These are phyloP conservation scores for Prototheca wickerhamii DNA, from an alignment of 163 green algal genomes.

Conservation along the genomic window DNA sequence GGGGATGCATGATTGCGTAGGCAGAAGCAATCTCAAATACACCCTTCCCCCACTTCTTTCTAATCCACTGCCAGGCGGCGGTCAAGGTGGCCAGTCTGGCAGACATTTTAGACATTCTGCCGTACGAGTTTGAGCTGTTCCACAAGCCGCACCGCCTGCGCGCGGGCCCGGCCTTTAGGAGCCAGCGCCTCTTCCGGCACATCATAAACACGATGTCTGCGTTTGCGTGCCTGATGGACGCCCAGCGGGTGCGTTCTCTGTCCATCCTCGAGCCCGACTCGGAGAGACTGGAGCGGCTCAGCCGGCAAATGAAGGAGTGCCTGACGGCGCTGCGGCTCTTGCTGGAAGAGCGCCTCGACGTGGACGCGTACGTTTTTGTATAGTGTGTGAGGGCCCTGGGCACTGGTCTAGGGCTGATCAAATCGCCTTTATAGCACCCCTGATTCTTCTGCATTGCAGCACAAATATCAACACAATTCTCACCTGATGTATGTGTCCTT, in stretches of 20 bases:
- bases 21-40: no score
- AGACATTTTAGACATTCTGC: not conserved
- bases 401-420: no score
- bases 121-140: not conserved
- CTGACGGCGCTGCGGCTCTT: not conserved
- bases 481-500: no score
- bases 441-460: not conserved
- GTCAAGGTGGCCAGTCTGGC: not conserved
- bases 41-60: no score
- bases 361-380: not conserved
- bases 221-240: not conserved
- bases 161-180: not conserved
- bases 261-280: not conserved
- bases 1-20: no score
- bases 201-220: not conserved
- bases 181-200: not conserved
- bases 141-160: not conserved
- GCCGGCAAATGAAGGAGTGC: not conserved
- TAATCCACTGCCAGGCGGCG: no score
- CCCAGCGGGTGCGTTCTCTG: not conserved
- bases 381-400: not conserved
- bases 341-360: not conserved
- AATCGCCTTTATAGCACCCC: not conserved
- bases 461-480: not conserved
- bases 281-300: not conserved